Percentiles rank a stretch among this genome's conserved stretches.
Conservation (phyloP, 352 stramenopile species). For the Pythium vanterpoolii region DNA sequence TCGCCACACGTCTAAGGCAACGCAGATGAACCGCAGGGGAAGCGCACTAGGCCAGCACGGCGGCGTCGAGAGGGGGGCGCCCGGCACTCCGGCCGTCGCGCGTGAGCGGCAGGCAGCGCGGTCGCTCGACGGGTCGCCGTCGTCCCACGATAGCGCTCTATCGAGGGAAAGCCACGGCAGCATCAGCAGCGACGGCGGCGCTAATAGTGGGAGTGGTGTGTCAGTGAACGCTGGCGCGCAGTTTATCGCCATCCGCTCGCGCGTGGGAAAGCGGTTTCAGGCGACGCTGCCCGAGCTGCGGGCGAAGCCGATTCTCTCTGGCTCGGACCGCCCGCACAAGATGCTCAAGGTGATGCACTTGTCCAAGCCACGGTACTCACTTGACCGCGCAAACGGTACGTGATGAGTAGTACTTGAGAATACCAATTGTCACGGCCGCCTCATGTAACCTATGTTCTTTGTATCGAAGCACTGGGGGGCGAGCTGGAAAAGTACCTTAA, state of each 20-base stretch:
- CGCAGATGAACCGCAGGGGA: conserved; percentile 21
- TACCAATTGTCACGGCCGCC: neutral
- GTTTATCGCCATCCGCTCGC: conserved; percentile 70
- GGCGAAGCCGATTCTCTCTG: conserved; percentile 9
- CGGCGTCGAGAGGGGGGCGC: neutral
- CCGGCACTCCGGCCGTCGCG: neutral
- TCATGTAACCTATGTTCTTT: neutral
- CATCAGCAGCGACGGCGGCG: neutral
- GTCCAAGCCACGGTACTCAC: conserved; percentile 38
- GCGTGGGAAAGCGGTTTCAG: conserved; percentile 82
- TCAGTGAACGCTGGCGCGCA: conserved; percentile 23
- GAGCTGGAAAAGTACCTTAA: conserved; percentile 82
- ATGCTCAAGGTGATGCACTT: conserved; percentile 28
- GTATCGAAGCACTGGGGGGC: conserved; percentile 36
- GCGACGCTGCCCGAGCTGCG: conserved; percentile 60
- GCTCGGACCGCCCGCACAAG: conserved; percentile 16
- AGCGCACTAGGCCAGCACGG: neutral
- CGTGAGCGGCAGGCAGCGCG: conserved; percentile 8
- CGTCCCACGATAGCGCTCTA: conserved; percentile 16
- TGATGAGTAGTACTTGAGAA: neutral
- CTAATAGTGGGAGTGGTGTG: neutral
- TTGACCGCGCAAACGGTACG: conserved; percentile 53
- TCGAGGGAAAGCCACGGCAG: conserved; percentile 8
- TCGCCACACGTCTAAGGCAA: neutral
- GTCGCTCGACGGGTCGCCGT: conserved; percentile 21